Conservation (phyloP, 192 early-diverging fungal species). For the Coemansia brasiliensis region DNA sequence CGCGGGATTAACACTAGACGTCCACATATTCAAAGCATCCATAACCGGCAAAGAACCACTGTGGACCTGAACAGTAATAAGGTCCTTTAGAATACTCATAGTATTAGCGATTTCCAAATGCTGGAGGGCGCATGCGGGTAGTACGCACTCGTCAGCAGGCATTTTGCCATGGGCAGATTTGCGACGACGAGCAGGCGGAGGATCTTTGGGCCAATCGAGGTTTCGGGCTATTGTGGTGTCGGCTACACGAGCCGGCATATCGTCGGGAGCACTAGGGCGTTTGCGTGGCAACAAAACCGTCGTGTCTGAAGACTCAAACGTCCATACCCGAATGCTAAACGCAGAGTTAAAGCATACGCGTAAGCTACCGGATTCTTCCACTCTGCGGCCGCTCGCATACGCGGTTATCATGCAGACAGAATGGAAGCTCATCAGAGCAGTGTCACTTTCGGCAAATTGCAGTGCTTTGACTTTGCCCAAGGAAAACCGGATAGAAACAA, state of each 20-base stretch:
- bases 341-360: constrained; percentile 31
- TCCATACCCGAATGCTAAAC: constrained; percentile 45
- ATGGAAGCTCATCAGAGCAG: constrained; percentile 34
- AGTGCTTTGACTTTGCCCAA: constrained; percentile 20
- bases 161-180: constrained; percentile 40
- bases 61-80: constrained; percentile 20
- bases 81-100: constrained; percentile 22
- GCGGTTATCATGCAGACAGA: constrained; percentile 29
- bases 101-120: constrained; percentile 45
- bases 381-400: constrained; percentile 36
- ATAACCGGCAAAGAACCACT: neutral
- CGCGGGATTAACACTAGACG: neutral
- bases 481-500: constrained; percentile 32
- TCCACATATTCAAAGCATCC: constrained; percentile 24
- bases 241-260: constrained; percentile 21
- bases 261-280: constrained; percentile 28
- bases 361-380: constrained; percentile 40
- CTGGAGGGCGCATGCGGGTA: constrained; percentile 32
- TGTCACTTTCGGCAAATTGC: constrained; percentile 1
- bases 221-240: constrained; percentile 43
- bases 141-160: constrained; percentile 43
- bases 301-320: constrained; percentile 28
- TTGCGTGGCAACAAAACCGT: constrained; percentile 35
- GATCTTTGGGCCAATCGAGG: constrained; percentile 38
- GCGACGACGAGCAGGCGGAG: constrained; percentile 22